Conservation (phyloP, 1,284 basidiomycete species). For the Ganoderma resinaceum region DNA sequence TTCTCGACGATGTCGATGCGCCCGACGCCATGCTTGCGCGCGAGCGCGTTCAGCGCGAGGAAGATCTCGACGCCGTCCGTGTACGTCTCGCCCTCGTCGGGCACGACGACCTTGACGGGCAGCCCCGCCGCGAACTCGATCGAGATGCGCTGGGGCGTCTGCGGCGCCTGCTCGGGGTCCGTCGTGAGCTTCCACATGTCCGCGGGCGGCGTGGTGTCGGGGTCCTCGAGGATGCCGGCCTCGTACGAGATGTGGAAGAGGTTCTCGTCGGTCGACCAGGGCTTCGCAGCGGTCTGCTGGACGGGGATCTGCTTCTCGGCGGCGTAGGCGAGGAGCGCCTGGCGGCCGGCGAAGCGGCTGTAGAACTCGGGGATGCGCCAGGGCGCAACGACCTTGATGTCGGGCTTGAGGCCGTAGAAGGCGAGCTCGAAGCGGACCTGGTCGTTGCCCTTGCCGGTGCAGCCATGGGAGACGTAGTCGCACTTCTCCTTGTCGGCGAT, state of each 20-base stretch:
- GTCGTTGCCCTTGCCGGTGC: conserved; percentile 99
- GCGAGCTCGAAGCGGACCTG: conserved; percentile 99
- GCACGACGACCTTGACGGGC: conserved; percentile 80
- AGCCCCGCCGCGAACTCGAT: conserved; percentile 91
- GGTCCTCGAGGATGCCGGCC: conserved; percentile 98
- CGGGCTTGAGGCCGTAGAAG: conserved; percentile 98
- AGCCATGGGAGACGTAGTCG: conserved; percentile 98
- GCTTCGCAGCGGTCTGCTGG: conserved; percentile 94
- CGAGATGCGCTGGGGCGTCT: conserved; percentile 80
- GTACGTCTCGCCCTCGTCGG: conserved; percentile 59
- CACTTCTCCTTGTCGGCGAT: conserved; percentile 91
- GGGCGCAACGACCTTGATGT: conserved; percentile 98
- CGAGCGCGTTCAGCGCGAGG: conserved; percentile 90
- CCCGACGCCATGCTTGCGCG: conserved; percentile 94
- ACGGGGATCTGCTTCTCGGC: conserved; percentile 92
- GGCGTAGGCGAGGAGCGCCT: conserved; percentile 92
- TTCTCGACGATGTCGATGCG: conserved; percentile 99
- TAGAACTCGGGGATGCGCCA: conserved; percentile 99
- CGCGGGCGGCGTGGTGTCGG: conserved; percentile 91
- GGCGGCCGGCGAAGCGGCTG: conserved; percentile 95
- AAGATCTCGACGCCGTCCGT: conserved; percentile 98
- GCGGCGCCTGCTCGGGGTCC: conserved; percentile 85
- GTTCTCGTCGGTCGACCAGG: conserved; percentile 99
- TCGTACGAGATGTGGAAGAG: conserved; percentile 99
- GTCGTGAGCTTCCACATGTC: conserved; percentile 99